Evolutionary conservation across 1,284 basidiomycete species (phyloP), one percentile per base, ranked within the genome.

Genomic region (Trametes polyzona): DNA sequence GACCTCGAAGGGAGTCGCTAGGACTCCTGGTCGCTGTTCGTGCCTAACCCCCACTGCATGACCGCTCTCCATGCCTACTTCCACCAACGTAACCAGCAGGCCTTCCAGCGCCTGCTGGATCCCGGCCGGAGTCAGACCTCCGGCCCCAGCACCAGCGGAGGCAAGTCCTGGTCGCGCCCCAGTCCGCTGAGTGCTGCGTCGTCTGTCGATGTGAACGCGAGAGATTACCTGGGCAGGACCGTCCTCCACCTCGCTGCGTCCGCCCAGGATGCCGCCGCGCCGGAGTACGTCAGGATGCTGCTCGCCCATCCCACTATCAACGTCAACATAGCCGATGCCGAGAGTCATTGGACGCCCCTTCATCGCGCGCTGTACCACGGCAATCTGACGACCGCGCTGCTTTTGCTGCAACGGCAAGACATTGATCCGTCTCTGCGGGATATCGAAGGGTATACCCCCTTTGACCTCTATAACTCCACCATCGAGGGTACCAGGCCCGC

Each of bases 401-500:
- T 95, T 16, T 78, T 99, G 6, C 76, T 95, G 37, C 85, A 88
- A 59, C 84, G 88, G 33, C 66, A 79, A 26, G 93, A 96, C 67
- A 86, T 86, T 17, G 94, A 98, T 67, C 73, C 79, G 0, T 76
- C 82, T 1, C 66, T 94, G 55, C 95, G 94, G 71, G 97, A 99
- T 68, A 71, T 78, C 33, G 96, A 98, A 68, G 96, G 95, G 1
- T 89, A 97, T 71, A 95, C 93, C 0, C 87, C 95, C 0, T 96
- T 96, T 63, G 96, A 99, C 68, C 76, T 99, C 24, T 98, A 95
- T 76, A 98, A 98, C 68, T 88, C 90, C 4, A 96, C 94, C 0
- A 78, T 97, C 29, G 83, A 87, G 57, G 88, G 84, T 12, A 87
- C 86, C 1, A 83, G 86, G 68, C 92, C 92, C 3, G 76, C 76